A percentile compares a stretch with the other conserved stretches of the same genome.
Evolutionary conservation across 805 yeast genomes (phyloP).

Genomic region (Kuraishia hungarica): DNA sequence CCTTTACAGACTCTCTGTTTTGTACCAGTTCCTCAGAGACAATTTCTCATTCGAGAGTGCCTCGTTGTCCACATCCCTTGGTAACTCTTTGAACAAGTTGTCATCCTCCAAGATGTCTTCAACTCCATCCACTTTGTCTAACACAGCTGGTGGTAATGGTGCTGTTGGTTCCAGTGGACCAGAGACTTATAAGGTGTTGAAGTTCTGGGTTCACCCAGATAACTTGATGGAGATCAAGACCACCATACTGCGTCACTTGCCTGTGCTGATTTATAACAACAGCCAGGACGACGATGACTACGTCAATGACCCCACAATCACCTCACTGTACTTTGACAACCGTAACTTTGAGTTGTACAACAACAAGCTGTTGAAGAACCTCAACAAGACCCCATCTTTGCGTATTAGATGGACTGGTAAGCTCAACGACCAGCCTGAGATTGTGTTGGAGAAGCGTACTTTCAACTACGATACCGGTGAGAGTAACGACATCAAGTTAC

Average conservation of each 20-base stretch:
- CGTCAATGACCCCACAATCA: constrained; percentile 69
- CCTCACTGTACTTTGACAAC: constrained; percentile 84
- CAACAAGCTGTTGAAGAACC: constrained; percentile 62
- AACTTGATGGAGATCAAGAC: constrained; percentile 96
- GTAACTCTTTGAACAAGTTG: constrained; percentile 37
- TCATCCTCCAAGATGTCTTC: constrained; percentile 28
- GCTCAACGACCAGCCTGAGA: constrained; percentile 65
- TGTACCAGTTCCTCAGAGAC: constrained; percentile 77
- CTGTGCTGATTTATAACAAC: constrained; percentile 72
- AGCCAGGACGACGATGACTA: constrained; percentile 40
- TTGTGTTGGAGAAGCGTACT: constrained; percentile 72
- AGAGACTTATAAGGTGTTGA: constrained; percentile 49
- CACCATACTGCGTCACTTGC: constrained; percentile 86
- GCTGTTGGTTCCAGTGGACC: background rate
- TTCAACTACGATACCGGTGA: constrained; percentile 44
- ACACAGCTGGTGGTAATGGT: constrained; percentile 7
- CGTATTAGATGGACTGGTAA: constrained; percentile 90
- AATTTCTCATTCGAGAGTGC: constrained; percentile 35
- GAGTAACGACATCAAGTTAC: constrained; percentile 50
- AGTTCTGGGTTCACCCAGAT: constrained; percentile 97
- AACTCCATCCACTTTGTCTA: constrained; percentile 21
- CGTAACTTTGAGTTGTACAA: constrained; percentile 77
- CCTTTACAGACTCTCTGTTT: constrained; percentile 68
- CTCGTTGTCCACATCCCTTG: constrained; percentile 25
- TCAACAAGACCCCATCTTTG: constrained; percentile 58